phyloP scores from a whole-genome alignment of 345 rosid genomes.

The Bruguiera sexangula region DNA sequence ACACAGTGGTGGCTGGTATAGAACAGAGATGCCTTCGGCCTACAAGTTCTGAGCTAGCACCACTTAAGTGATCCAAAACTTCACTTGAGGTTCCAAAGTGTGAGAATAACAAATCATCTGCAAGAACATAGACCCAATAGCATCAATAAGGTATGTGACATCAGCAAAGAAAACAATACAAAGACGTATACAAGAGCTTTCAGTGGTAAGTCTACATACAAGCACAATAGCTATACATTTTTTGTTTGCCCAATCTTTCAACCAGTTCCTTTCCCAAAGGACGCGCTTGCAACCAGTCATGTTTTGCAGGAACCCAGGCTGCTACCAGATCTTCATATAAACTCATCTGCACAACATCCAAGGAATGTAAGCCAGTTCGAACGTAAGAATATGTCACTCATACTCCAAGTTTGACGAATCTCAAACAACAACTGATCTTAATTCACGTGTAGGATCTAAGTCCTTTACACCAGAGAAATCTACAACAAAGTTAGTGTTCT shows the following conservation, averaged over 20 bases:
- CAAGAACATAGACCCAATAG: slow-evolving; percentile 22
- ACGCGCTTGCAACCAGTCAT: slow-evolving; percentile 70
- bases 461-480: not conserved
- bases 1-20: slow-evolving; percentile 83
- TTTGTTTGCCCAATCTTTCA: slow-evolving; percentile 62
- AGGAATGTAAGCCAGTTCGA: slow-evolving; percentile 1
- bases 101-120: slow-evolving; percentile 81
- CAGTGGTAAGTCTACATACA: slow-evolving; percentile 45
- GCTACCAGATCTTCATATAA: slow-evolving; percentile 97
- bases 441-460: too few species aligned
- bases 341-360: slow-evolving; percentile 63
- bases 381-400: not conserved
- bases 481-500: not conserved
- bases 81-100: slow-evolving; percentile 99
- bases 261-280: slow-evolving; percentile 73
- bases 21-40: slow-evolving; percentile 94
- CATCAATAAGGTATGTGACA: slow-evolving; percentile 13
- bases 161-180: slow-evolving; percentile 4
- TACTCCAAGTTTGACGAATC: not conserved
- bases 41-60: slow-evolving; percentile 68
- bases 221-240: slow-evolving; percentile 79
- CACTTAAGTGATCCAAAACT: slow-evolving; percentile 87
- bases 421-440: not conserved
- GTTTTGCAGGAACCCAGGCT: slow-evolving; percentile 95
- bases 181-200: slow-evolving; percentile 1